phyloP scores from a whole-genome alignment of 1,139 yeast genomes.

The Pichia sp. region DNA sequence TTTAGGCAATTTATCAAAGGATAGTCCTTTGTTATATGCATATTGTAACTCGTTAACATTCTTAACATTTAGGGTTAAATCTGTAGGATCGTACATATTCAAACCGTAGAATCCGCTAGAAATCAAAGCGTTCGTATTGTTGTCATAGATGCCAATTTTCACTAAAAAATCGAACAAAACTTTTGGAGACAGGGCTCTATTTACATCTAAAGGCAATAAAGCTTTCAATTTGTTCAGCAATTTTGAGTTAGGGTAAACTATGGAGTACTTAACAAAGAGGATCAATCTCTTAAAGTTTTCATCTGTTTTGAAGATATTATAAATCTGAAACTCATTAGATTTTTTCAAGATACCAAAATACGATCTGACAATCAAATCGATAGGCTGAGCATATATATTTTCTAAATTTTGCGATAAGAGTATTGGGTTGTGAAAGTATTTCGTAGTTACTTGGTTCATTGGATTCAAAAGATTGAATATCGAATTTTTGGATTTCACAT shows the following conservation, averaged over 20 bases:
- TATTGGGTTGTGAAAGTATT: conserved; percentile 25
- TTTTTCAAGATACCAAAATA: conserved; percentile 16
- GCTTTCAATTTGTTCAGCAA: conserved; percentile 17
- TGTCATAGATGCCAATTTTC: conserved; percentile 18
- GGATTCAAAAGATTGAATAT: conserved; percentile 19
- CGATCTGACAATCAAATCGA: conserved; percentile 9
- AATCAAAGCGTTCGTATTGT: conserved; percentile 19
- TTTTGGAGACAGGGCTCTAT: conserved; percentile 7
- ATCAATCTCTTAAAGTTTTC: conserved; percentile 20
- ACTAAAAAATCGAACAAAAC: conserved; percentile 19
- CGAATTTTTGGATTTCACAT: conserved; percentile 9
- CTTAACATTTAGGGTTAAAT: conserved; percentile 4
- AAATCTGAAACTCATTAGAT: conserved; percentile 18
- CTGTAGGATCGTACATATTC: conserved; percentile 2
- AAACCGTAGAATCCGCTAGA: conserved; percentile 25
- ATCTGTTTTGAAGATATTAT: conserved; percentile 18
- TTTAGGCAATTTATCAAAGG: conserved; percentile 8
- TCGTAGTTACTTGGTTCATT: conserved; percentile 15
- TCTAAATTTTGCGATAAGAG: conserved; percentile 17
- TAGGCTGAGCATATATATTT: conserved; percentile 14
- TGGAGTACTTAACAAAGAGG: conserved; percentile 26
- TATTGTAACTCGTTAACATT: conserved; percentile 13
- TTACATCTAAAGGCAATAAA: conserved; percentile 8
- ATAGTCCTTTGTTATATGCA: conserved; percentile 3
- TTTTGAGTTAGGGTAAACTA: conserved; percentile 28